Conservation (phyloP, 768 basidiomycete genomes). For the Obba rivulosa region DNA sequence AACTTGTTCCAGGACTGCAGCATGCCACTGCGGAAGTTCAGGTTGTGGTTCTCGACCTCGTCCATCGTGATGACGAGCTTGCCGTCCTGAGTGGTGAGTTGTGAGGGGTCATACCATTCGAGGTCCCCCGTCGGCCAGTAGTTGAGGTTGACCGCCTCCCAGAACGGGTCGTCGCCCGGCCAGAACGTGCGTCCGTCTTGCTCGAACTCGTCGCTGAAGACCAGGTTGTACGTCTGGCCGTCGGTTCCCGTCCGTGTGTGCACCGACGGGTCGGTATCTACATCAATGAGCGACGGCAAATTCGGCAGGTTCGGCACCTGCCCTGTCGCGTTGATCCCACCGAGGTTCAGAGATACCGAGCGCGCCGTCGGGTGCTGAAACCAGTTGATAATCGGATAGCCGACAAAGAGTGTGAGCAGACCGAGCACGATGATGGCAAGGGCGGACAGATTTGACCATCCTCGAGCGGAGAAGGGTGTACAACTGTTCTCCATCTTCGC, state of each 20-base stretch:
- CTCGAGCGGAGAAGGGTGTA: conserved; percentile 74
- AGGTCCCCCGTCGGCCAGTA: conserved; percentile 80
- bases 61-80: conserved; percentile 78
- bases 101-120: conserved; percentile 71
- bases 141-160: conserved; percentile 84
- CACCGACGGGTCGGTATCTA: conserved; percentile 59
- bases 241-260: conserved; percentile 62
- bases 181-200: conserved; percentile 67
- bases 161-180: conserved; percentile 78
- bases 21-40: conserved; percentile 85
- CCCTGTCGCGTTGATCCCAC: conserved; percentile 81
- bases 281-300: conserved; percentile 69
- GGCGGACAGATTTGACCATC: conserved; percentile 75
- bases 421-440: conserved; percentile 64
- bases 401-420: conserved; percentile 77
- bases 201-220: conserved; percentile 88
- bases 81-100: conserved; percentile 71
- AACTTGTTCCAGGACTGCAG: conserved; percentile 90
- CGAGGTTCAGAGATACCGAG: conserved; percentile 72
- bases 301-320: conserved; percentile 77
- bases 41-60: conserved; percentile 62
- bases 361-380: conserved; percentile 24
- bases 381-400: conserved; percentile 77
- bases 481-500: conserved; percentile 54
- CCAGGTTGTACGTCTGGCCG: conserved; percentile 73